These are phyloP conservation scores for Vitis cinerea DNA, from an alignment of 164 flowering plant species.

Conservation along the genomic window DNA sequence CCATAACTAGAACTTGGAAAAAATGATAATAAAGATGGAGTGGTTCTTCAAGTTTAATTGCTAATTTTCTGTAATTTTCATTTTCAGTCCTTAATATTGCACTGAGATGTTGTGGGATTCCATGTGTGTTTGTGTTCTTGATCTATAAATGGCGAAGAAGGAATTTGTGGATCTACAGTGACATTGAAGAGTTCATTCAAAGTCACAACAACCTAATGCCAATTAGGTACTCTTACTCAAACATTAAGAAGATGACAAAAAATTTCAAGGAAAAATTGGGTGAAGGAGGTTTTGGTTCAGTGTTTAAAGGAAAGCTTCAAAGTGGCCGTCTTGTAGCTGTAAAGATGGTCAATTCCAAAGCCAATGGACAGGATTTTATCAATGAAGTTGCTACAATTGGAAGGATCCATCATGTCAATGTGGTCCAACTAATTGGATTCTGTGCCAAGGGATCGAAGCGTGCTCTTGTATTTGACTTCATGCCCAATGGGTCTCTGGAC, in stretches of 20 bases:
- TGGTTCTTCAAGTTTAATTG: too few relatives aligned
- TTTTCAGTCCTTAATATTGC: not conserved
- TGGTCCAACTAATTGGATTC: too few relatives aligned
- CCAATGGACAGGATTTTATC: not conserved
- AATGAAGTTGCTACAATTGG: too few relatives aligned
- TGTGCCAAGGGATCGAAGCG: too few relatives aligned
- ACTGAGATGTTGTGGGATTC: not conserved
- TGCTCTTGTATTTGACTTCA: conserved; percentile 1
- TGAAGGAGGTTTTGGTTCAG: conserved; percentile 8
- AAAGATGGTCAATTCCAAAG: conserved; percentile 1
- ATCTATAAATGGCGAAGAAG: conserved; percentile 2
- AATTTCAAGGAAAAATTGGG: not conserved
- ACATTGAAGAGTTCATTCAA: conserved; percentile 6
- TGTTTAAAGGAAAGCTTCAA: conserved; percentile 9
- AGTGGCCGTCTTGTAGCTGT: conserved; percentile 2
- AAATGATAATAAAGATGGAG: too few relatives aligned
- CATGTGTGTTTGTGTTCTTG: not conserved
- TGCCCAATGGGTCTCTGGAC: conserved; percentile 11
- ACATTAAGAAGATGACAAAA: too few relatives aligned
- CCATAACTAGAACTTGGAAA: too few relatives aligned
- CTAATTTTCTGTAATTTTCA: not conserved
- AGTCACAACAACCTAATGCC: conserved; percentile 3
- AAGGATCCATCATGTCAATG: too few relatives aligned
- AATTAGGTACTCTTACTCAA: not conserved
- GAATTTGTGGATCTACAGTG: not conserved